A percentile compares a stretch with the other conserved stretches of the same genome.
Conservation (phyloP, 163 green algal species). For the Coccomyxa subellipsoidea region DNA sequence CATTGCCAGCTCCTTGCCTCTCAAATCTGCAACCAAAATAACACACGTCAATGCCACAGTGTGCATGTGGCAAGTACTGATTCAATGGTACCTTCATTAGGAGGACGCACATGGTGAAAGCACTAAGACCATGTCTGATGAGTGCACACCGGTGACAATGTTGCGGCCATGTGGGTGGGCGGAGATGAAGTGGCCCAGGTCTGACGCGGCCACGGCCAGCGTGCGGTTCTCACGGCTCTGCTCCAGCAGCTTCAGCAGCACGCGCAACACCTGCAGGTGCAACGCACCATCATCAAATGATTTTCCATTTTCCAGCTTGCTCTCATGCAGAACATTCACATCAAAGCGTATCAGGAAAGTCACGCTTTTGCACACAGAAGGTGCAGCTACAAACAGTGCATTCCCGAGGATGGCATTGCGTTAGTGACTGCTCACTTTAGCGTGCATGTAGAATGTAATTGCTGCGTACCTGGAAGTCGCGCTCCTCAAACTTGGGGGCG, state of each 20-base stretch:
- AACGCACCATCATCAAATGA: not conserved
- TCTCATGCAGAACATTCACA: too few relatives aligned
- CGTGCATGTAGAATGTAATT: too few relatives aligned
- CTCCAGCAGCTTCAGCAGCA: slow-evolving; percentile 71
- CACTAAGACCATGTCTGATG: too few relatives aligned
- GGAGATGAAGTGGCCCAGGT: slow-evolving; percentile 88
- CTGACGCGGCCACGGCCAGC: slow-evolving; percentile 81
- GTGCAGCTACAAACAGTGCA: too few relatives aligned
- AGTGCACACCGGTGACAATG: slow-evolving; percentile 41
- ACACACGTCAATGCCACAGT: not conserved
- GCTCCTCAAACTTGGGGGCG: slow-evolving; percentile 83
- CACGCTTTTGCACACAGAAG: too few relatives aligned
- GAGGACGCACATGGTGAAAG: too few relatives aligned
- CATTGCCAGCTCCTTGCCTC: slow-evolving; percentile 93
- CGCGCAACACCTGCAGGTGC: slow-evolving; percentile 57
- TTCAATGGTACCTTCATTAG: not conserved
- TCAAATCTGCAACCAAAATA: slow-evolving; percentile 57
- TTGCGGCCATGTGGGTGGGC: slow-evolving; percentile 57
- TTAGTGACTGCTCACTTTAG: too few relatives aligned
- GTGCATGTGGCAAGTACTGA: not conserved
- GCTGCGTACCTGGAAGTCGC: slow-evolving; percentile 87
- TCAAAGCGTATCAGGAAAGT: too few relatives aligned
- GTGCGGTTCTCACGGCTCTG: slow-evolving; percentile 44
- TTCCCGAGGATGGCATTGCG: too few relatives aligned
- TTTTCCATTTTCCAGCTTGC: too few relatives aligned